Base-by-base conservation (phyloP, 768 basidiomycete species). In the Lyophyllum shimeji region DNA sequence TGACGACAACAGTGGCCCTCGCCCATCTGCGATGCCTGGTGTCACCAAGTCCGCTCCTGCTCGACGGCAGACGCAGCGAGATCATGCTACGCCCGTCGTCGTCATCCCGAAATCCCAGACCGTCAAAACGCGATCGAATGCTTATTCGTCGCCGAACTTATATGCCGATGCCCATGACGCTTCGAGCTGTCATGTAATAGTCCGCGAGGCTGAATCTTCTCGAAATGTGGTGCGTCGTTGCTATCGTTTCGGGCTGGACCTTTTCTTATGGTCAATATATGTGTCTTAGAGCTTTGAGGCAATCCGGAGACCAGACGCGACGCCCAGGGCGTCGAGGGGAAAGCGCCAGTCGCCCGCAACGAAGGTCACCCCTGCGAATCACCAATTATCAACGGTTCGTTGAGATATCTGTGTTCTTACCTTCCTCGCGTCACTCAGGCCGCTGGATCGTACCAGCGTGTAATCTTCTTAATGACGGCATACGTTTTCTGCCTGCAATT, bases 1-100 rank as follows among this genome's bases (percentile, higher is more conserved):
- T 15, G 34, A 21, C 33, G 21, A 23, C 23, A 21, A 9, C 20
- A 44, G 8, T 23, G 43, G 44, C 44, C 24, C 21, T 24, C 21
- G 5, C 21, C 44, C 8, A 13, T 23, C 24, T 23, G 21, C 3
- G 44, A 58, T 63, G 61, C 39, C 20, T n/a, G 33, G 34, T 27
- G 12, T 50, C 18, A 21, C 39, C 12, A 53, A 51, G 15, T 17
- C 39, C 9, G 17, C 39, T 44, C 39, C 56, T 53, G 25, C 53
- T 50, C 40, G 49, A 34, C 54, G n/a, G 51, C 54, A 53, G 44
- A 25, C 50, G 2, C 48, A 53, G 20, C 46, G 17, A 34, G 50
- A 50, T 25, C 21, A 24, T 24, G n/a, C 53, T 46, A 34, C 39
- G 42, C 2, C 8, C 3, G 18, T 37, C 45, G 43, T 8, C 12